Percentiles rank a stretch among this genome's conserved stretches.
These are phyloP conservation scores for Oidiodendron maius DNA, from an alignment of 495 filamentous ascomycete species.

Conservation along the genomic window DNA sequence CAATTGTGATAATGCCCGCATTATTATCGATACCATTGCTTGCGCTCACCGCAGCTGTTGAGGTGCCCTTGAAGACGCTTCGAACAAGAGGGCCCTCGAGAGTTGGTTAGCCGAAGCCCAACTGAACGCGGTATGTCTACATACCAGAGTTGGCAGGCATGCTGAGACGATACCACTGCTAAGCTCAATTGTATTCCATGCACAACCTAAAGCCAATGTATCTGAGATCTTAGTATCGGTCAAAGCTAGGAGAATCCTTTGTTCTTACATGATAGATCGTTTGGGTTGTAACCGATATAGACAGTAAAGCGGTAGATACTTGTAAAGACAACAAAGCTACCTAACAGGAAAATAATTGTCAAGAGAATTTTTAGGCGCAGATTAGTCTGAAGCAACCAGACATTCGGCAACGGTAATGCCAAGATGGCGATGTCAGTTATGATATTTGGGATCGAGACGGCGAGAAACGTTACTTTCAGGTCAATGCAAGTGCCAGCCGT, in stretches of 20 bases:
- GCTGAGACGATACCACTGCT: constrained; percentile 4
- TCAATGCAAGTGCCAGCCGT: constrained; percentile 1
- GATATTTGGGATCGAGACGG: constrained; percentile 37
- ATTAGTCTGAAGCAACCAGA: constrained; percentile 28
- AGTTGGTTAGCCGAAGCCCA: too few relatives aligned
- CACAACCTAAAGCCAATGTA: constrained; percentile 3
- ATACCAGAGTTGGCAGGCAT: constrained; percentile 11
- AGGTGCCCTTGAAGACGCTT: too few relatives aligned
- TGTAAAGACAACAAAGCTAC: constrained; percentile 20
- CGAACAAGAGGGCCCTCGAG: too few relatives aligned
- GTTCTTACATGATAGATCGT: constrained; percentile 9
- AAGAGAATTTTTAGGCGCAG: constrained; percentile 20
- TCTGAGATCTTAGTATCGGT: background rate
- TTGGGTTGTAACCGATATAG: constrained; percentile 3
- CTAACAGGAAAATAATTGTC: constrained; percentile 23
- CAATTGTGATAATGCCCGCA: background rate
- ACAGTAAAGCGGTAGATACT: constrained; percentile 17
- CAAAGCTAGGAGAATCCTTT: background rate
- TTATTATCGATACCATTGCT: background rate
- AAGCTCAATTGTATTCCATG: constrained; percentile 8
- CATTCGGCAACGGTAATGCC: constrained; percentile 28
- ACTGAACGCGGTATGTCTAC: background rate
- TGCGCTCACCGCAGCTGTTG: too few relatives aligned
- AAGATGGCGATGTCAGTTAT: constrained; percentile 36
- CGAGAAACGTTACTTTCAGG: constrained; percentile 18